Evolutionary conservation across 2,329 filamentous ascomycete species (phyloP).

Genomic region (Stemphylium vesicarium): DNA sequence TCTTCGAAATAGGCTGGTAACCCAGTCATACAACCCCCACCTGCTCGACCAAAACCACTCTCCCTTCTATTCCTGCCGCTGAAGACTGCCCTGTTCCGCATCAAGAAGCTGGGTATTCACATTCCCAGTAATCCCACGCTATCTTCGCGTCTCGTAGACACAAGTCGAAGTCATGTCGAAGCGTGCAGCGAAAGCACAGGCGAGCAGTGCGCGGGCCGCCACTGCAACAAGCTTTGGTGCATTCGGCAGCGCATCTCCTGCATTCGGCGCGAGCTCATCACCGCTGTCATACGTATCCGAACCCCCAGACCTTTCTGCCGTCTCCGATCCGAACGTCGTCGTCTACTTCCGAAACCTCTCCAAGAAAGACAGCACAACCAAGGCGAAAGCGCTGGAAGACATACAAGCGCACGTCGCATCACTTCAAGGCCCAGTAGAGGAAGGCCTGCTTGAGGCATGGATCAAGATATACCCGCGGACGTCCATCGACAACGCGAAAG

Average conservation of each 20-base stretch:
- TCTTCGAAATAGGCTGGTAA: not conserved
- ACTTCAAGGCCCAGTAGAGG: conserved; percentile 70
- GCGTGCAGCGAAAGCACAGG: conserved; percentile 66
- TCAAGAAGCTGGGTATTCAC: not conserved
- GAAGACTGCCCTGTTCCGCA: too few relatives aligned
- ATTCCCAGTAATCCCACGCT: not conserved
- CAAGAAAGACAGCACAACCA: conserved; percentile 93
- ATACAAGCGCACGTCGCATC: conserved; percentile 70
- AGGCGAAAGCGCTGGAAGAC: conserved; percentile 88
- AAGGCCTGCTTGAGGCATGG: conserved; percentile 87
- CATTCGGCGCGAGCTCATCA: conserved; percentile 60
- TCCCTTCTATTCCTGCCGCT: too few relatives aligned
- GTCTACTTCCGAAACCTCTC: conserved; percentile 91
- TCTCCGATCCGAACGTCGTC: conserved; percentile 81
- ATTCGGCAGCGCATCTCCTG: conserved; percentile 50
- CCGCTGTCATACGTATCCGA: conserved; percentile 85
- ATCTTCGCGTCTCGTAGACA: not conserved
- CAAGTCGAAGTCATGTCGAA: conserved; percentile 60
- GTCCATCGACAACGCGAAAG: conserved; percentile 86
- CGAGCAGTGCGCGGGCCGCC: conserved; percentile 67
- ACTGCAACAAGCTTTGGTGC: conserved; percentile 50
- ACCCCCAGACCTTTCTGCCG: conserved; percentile 76
- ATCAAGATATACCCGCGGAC: conserved; percentile 84
- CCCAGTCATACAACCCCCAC: not conserved
- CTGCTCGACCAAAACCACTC: too few relatives aligned